Conservation (phyloP, 257 asterid genomes). For the Prunella vulgaris region DNA sequence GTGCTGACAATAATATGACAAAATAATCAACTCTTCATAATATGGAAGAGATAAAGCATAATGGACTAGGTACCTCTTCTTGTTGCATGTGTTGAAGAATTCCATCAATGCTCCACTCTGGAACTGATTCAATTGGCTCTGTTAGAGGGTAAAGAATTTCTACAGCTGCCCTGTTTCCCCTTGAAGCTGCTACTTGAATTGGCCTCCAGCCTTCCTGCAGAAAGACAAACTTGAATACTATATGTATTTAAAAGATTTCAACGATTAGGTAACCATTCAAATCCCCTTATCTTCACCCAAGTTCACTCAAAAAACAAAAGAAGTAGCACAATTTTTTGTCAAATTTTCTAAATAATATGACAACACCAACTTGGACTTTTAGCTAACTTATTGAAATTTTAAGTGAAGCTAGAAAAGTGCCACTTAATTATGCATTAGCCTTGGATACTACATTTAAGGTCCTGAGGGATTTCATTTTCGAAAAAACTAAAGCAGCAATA, state of each 20-base stretch:
- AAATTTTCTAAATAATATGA: background rate
- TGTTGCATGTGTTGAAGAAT: conserved; percentile 57
- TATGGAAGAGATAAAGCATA: background rate
- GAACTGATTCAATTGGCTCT: conserved; percentile 33
- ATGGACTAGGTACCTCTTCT: conserved; percentile 44
- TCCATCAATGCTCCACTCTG: conserved; percentile 79
- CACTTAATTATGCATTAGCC: background rate
- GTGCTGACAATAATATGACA: background rate
- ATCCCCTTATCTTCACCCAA: background rate
- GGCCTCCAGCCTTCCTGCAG: conserved; percentile 84
- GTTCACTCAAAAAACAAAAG: background rate
- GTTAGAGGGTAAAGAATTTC: conserved; percentile 76
- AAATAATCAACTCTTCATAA: background rate
- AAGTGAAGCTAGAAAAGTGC: no score
- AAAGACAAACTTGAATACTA: conserved; percentile 3
- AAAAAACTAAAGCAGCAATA: background rate
- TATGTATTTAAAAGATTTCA: conserved; percentile 6
- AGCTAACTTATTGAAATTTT: background rate
- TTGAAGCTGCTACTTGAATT: conserved; percentile 72
- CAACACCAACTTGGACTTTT: background rate
- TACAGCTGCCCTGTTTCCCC: conserved; percentile 61
- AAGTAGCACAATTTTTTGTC: background rate
- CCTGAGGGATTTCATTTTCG: background rate
- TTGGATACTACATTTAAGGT: background rate
- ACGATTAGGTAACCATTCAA: background rate